These are phyloP conservation scores for Balakata baccata DNA, from an alignment of 345 rosid genomes.

Conservation along the genomic window DNA sequence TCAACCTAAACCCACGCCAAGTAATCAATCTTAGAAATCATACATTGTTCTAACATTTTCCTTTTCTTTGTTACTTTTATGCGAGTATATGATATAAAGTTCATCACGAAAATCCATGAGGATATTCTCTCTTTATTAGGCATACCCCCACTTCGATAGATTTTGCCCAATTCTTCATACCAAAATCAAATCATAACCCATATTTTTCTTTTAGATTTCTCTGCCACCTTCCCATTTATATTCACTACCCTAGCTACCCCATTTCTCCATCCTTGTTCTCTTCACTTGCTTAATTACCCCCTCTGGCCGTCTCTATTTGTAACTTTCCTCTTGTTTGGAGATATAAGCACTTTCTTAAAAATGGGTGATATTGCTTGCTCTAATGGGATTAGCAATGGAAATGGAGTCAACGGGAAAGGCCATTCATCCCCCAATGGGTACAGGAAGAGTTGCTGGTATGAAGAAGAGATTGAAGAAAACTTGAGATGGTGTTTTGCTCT, in stretches of 20 bases:
- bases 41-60: not conserved
- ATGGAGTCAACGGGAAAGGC: constrained; percentile 36
- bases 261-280: constrained; percentile 10
- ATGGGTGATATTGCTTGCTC: constrained; percentile 57
- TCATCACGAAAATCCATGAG: constrained; percentile 23
- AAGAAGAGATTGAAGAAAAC: constrained; percentile 60
- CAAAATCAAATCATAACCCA: constrained; percentile 26
- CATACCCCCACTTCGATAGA: constrained; percentile 27
- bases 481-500: constrained; percentile 65
- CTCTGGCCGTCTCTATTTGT: too few species aligned
- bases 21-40: constrained; percentile 25
- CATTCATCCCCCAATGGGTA: constrained; percentile 39
- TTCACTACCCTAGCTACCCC: constrained; percentile 3
- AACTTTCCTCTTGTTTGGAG: not conserved
- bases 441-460: constrained; percentile 74
- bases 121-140: constrained; percentile 14
- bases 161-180: constrained; percentile 21
- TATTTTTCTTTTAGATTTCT: not conserved
- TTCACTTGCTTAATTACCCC: not conserved
- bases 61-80: not conserved
- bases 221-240: constrained; percentile 35
- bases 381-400: constrained; percentile 32
- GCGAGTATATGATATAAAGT: not conserved
- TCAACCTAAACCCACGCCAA: constrained; percentile 23
- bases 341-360: not conserved